A percentile compares a stretch with the other conserved stretches of the same genome.
These are phyloP conservation scores for Aspergillus sp. DNA, from an alignment of 2,329 filamentous ascomycete genomes.

Conservation along the genomic window DNA sequence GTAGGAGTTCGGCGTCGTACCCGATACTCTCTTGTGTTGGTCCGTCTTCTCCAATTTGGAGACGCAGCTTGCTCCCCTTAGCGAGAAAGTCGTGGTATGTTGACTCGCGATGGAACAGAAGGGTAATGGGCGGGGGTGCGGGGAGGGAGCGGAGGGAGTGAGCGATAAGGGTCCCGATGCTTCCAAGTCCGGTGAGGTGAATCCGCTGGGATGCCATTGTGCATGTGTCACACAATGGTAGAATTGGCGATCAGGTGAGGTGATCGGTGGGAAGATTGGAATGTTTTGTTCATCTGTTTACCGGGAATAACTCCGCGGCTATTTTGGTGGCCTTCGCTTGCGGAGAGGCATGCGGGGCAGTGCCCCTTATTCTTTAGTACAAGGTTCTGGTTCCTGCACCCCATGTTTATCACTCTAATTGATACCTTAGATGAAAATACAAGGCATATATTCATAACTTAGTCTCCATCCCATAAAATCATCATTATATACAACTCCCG, in stretches of 20 bases:
- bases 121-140: conserved; percentile 19
- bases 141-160: conserved; percentile 23
- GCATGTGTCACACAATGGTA: neutral
- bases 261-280: too few species aligned
- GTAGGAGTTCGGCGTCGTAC: neutral
- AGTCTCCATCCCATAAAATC: neutral
- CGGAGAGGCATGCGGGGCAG: too few species aligned
- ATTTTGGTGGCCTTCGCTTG: too few species aligned
- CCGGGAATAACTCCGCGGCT: too few species aligned
- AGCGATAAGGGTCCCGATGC: conserved; percentile 25
- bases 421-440: too few species aligned
- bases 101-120: conserved; percentile 21
- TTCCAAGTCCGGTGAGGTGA: conserved; percentile 25
- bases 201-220: conserved; percentile 4
- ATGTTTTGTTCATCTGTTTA: too few species aligned
- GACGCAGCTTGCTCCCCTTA: neutral
- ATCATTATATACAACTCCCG: neutral
- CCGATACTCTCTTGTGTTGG: neutral
- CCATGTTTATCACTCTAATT: too few species aligned
- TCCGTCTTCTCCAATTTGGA: conserved; percentile 5
- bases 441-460: too few species aligned
- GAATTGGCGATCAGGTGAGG: neutral
- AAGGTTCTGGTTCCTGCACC: too few species aligned
- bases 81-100: neutral
- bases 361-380: too few species aligned